A percentile compares a stretch with the other conserved stretches of the same genome.
Evolutionary conservation across 176 grass and related monocot species (phyloP).

Genomic region (Lolium multiflorum): DNA sequence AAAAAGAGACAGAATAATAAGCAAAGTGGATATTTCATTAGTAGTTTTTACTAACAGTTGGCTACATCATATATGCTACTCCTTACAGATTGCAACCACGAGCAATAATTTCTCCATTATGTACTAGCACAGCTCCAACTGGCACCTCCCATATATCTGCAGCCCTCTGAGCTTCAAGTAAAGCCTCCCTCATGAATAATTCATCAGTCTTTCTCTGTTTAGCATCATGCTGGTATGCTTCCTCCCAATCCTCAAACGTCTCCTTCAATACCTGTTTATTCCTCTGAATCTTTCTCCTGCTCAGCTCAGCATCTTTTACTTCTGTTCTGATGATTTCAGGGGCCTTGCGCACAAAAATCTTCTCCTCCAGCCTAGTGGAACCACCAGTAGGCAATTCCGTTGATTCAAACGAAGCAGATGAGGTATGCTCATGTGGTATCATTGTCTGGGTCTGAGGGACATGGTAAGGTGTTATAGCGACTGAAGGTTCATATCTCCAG

Average conservation of each 20-base stretch:
- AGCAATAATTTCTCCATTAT: constrained; percentile 90
- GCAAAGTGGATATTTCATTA: constrained; percentile 20
- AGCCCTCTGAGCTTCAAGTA: constrained; percentile 92
- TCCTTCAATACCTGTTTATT: constrained; percentile 82
- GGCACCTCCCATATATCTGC: constrained; percentile 98
- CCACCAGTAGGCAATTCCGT: constrained; percentile 24
- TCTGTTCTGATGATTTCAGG: constrained; percentile 50
- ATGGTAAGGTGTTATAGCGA: constrained; percentile 36
- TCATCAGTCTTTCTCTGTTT: constrained; percentile 80
- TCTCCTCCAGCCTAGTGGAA: constrained; percentile 52
- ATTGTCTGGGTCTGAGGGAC: constrained; percentile 35
- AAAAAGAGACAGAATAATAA: constrained; percentile 43
- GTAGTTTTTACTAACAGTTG: constrained; percentile 6
- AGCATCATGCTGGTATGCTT: constrained; percentile 74
- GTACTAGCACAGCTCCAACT: constrained; percentile 90
- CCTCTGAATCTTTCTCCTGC: constrained; percentile 70
- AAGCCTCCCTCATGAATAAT: constrained; percentile 97
- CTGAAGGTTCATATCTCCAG: constrained; percentile 45
- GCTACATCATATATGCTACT: constrained; percentile 26
- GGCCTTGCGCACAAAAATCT: constrained; percentile 40
- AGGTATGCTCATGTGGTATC: constrained; percentile 35
- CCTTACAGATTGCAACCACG: constrained; percentile 97
- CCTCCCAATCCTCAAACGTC: constrained; percentile 95
- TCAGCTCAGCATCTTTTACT: constrained; percentile 56
- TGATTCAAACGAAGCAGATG: constrained; percentile 44